Evolutionary conservation across 2,329 filamentous ascomycete species (phyloP), one percentile per base, ranked within the genome.

Genomic region (Aspergillus uvarum): DNA sequence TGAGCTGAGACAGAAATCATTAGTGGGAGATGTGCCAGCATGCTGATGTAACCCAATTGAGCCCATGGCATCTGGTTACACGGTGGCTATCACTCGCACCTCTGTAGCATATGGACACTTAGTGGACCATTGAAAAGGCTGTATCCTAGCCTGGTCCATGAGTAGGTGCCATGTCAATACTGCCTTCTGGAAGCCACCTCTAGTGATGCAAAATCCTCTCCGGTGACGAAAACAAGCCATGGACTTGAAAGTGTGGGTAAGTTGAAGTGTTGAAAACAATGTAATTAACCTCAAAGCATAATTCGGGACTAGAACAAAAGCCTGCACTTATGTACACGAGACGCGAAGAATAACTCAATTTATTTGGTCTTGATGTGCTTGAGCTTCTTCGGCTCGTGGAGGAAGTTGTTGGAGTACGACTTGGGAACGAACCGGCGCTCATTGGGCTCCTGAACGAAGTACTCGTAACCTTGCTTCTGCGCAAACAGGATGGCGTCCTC

Each of bases 391-490:
- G 90, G 81, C 63, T 87, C 87, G 81, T 96, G 93, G 65, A 93
- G 74, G 79, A 98, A 99, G 82, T 98, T 96, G 79, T 96, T 96
- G 62, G 95, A 94, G 77, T 99, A 99, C 11, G 91, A 90, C 86
- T 99, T 99, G 62, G 92, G 91, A 16, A 87, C 81, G 70, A 97
- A 89, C 73, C 89, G 90, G 74, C 95, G 87, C 78, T 87, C 86
- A 73, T 97, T 96, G 38, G 95, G 94, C 80, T 98, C 95, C 82
- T 98, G 95, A 24, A 99, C 93, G 76, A 95, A 98, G 79, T 96
- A 99, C 76, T 99, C 94, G 76, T 99, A 99, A 38, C 96, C 95
- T 79, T 99, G 95, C 85, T 98, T 99, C 81, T 98, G 90, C 24
- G 96, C 95, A 74, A 99, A 99, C 60, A 84, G 82, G 71, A 99